Conservation (phyloP, 352 stramenopile species). For the Phytophthora sp. region DNA sequence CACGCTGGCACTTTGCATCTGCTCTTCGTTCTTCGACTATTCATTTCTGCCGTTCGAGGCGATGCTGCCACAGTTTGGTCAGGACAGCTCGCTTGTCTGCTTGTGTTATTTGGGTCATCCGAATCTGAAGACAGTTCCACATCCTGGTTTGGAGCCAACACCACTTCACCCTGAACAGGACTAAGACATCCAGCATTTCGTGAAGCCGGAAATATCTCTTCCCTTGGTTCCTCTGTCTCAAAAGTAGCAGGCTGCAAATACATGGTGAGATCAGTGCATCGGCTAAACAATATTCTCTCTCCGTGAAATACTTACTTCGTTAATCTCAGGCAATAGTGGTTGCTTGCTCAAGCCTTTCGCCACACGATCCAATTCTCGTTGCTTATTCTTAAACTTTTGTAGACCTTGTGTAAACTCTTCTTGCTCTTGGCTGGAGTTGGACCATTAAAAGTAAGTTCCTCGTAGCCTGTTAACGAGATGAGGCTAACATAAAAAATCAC, state of each 20-base stretch:
- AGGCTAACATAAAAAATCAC: background rate
- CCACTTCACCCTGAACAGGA: conserved; percentile 6
- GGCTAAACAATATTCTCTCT: background rate
- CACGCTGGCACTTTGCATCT: conserved; percentile 50
- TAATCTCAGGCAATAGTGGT: background rate
- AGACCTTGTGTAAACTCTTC: conserved; percentile 62
- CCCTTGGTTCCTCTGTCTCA: background rate
- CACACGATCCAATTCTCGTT: conserved; percentile 63
- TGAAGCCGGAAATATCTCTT: background rate
- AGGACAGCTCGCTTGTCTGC: background rate
- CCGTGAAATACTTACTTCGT: conserved; percentile 13
- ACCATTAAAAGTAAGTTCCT: background rate
- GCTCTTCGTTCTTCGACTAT: background rate
- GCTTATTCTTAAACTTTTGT: conserved; percentile 59
- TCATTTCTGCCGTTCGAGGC: background rate
- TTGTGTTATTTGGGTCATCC: conserved; percentile 1
- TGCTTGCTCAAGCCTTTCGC: conserved; percentile 53
- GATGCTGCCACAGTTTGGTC: background rate
- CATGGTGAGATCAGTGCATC: background rate
- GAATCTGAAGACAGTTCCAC: conserved; percentile 17
- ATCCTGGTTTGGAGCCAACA: conserved; percentile 11
- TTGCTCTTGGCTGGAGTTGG: conserved; percentile 46
- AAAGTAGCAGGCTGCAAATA: conserved; percentile 1
- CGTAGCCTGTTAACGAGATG: background rate
- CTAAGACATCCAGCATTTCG: conserved; percentile 1